These are phyloP conservation scores for Turnera subulata DNA, from an alignment of 345 rosid species.

Conservation along the genomic window DNA sequence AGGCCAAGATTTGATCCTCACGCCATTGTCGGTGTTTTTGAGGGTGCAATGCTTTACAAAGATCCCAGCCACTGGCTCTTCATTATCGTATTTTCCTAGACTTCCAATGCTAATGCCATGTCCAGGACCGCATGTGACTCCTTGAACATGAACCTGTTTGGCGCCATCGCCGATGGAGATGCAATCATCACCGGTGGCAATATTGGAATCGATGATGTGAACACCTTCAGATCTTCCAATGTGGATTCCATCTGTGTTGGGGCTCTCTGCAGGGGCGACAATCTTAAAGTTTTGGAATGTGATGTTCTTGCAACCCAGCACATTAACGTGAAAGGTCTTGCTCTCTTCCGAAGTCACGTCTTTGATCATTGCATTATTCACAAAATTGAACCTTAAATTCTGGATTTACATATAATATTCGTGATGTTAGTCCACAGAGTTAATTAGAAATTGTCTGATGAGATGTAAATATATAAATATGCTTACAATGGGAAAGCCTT, in stretches of 20 bases:
- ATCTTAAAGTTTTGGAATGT: neutral
- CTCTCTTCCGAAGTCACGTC: neutral
- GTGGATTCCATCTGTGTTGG: neutral
- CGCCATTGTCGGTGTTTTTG: neutral
- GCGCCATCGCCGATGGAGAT: too few species aligned
- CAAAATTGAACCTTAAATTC: slow-evolving; percentile 1
- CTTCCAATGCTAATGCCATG: too few species aligned
- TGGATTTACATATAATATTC: neutral
- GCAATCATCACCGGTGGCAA: neutral
- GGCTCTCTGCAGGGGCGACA: neutral
- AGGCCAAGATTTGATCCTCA: too few species aligned
- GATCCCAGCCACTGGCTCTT: neutral
- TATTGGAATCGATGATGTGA: neutral
- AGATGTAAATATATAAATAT: too few species aligned
- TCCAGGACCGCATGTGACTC: too few species aligned
- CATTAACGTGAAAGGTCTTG: neutral
- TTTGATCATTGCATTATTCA: neutral
- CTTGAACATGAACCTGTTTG: too few species aligned
- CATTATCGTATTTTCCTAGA: neutral
- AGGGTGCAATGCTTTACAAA: neutral
- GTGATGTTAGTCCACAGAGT: too few species aligned
- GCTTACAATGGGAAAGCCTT: neutral
- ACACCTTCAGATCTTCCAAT: neutral
- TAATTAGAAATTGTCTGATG: too few species aligned
- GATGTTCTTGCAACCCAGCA: too few species aligned